These are phyloP conservation scores for Crithidia thermophila DNA, from an alignment of 208 protist genomes.

Conservation along the genomic window DNA sequence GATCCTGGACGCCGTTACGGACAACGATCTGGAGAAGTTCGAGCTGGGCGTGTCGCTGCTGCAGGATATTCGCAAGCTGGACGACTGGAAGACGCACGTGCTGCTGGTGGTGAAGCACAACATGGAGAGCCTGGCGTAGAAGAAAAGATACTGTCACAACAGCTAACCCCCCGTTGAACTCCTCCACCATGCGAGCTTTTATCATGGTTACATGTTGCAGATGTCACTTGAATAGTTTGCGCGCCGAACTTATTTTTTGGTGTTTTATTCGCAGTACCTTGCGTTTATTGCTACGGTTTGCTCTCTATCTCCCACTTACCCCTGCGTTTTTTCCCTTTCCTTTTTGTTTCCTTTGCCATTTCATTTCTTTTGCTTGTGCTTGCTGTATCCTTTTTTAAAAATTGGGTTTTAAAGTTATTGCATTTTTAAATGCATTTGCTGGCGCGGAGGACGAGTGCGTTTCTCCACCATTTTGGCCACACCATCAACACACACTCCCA, in stretches of 20 bases:
- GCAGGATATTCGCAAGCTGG: slow-evolving; percentile 71
- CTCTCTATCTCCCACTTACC: no score
- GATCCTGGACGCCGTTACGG: slow-evolving; percentile 70
- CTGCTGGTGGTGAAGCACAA: slow-evolving; percentile 86
- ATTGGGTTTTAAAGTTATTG: no score
- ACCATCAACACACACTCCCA: background rate
- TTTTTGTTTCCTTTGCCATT: background rate
- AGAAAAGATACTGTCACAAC: background rate
- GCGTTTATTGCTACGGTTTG: no score
- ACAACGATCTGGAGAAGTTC: slow-evolving; percentile 80
- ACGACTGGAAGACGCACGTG: slow-evolving; percentile 89
- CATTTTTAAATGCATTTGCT: no score
- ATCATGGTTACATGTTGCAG: no score
- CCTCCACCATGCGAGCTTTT: no score
- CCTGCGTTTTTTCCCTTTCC: background rate
- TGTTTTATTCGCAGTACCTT: no score
- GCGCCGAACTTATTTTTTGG: no score
- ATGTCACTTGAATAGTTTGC: no score
- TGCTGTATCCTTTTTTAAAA: background rate
- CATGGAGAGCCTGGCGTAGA: slow-evolving; percentile 75
- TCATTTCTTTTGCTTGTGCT: background rate
- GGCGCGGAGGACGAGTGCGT: background rate
- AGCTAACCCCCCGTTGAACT: no score
- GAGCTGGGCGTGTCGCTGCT: slow-evolving; percentile 74
- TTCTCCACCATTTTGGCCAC: no score